Percentiles rank a stretch among this genome's conserved stretches.
phyloP scores from a whole-genome alignment of 805 yeast genomes.

The Kluyveromyces nonfermentans region DNA sequence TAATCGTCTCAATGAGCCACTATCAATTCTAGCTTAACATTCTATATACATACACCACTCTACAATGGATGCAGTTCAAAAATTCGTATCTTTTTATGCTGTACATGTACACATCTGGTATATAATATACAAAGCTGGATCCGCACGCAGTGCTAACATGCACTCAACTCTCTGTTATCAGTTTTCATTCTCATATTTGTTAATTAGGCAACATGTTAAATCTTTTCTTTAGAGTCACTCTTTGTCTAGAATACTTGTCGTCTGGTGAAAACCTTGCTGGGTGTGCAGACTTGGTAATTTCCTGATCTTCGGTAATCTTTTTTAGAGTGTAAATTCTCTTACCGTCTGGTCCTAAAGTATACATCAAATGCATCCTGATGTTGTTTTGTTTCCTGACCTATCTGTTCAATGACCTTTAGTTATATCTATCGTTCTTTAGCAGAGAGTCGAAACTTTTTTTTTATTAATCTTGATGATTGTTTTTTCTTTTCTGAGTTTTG shows the following conservation, averaged over 20 bases:
- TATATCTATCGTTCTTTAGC: neutral
- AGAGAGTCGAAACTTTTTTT: neutral
- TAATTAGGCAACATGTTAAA: slow-evolving; percentile 82
- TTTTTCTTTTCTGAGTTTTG: neutral
- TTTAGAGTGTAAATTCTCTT: slow-evolving; percentile 90
- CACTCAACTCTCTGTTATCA: too few species aligned
- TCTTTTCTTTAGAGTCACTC: slow-evolving; percentile 96
- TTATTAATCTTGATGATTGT: too few species aligned
- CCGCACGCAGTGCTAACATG: neutral
- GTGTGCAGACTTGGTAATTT: slow-evolving; percentile 96
- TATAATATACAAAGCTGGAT: neutral
- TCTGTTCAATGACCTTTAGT: too few species aligned
- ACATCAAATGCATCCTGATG: slow-evolving; percentile 92
- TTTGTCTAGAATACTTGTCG: slow-evolving; percentile 97
- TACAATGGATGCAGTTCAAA: too few species aligned
- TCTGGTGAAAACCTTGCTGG: slow-evolving; percentile 99
- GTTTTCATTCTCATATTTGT: slow-evolving; percentile 7
- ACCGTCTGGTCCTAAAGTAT: slow-evolving; percentile 89
- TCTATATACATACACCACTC: neutral
- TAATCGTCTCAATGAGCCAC: neutral
- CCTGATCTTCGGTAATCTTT: slow-evolving; percentile 75
- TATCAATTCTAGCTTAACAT: too few species aligned
- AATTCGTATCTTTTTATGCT: neutral
- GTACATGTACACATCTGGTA: neutral
- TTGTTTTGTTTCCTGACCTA: too few species aligned